phyloP scores from a whole-genome alignment of 208 protist species.

The Kentomonas sorsogonicus region DNA sequence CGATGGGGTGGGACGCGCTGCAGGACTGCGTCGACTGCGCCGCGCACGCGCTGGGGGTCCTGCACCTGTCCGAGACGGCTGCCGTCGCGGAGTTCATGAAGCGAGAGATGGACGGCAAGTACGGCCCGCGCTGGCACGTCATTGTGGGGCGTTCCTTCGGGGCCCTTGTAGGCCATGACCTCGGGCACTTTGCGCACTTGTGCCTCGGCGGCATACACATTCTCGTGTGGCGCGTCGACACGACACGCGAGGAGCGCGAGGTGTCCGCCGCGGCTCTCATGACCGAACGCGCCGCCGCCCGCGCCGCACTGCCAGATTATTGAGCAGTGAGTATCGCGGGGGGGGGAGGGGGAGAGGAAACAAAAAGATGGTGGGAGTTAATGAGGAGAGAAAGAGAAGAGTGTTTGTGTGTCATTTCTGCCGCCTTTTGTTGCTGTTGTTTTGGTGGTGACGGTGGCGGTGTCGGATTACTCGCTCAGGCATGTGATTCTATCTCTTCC shows the following conservation, averaged over 20 bases:
- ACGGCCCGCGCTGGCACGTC: conserved; percentile 98
- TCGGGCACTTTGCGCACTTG: conserved; percentile 98
- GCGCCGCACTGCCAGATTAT: too few relatives aligned
- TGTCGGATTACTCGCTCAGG: too few relatives aligned
- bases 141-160: conserved; percentile 99
- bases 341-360: too few relatives aligned
- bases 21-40: conserved; percentile 88
- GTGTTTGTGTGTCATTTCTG: too few relatives aligned
- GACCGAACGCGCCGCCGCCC: too few relatives aligned
- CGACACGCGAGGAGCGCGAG: conserved; percentile 29
- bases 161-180: conserved; percentile 99
- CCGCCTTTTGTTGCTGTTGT: too few relatives aligned
- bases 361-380: too few relatives aligned
- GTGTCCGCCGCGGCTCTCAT: too few relatives aligned
- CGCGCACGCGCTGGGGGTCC: conserved; percentile 47
- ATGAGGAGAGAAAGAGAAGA: too few relatives aligned
- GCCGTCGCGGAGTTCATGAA: conserved; percentile 99
- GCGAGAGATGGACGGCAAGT: conserved; percentile 97
- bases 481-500: too few relatives aligned
- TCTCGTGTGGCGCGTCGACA: conserved; percentile 93
- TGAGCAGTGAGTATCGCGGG: too few relatives aligned
- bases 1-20: conserved; percentile 75
- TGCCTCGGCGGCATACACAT: conserved; percentile 97
- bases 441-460: too few relatives aligned
- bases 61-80: conserved; percentile 89